Conservation (phyloP, 352 stramenopile species). For the Globisporangium rhizosaccharum region DNA sequence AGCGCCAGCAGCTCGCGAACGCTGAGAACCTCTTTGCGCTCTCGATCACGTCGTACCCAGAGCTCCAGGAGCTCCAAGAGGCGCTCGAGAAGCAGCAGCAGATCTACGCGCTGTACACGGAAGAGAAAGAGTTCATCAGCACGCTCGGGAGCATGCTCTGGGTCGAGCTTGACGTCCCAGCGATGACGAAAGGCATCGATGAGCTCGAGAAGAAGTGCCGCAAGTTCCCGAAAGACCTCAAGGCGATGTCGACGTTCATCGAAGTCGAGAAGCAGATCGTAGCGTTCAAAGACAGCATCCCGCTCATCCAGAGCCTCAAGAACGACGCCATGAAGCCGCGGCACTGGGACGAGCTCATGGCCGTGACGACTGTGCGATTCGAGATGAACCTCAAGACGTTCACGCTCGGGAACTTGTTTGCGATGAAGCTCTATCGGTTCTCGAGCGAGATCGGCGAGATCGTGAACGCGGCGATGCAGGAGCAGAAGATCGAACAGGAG, state of each 20-base stretch:
- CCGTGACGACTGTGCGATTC: slow-evolving; percentile 87
- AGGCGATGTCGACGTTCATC: slow-evolving; percentile 87
- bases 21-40: slow-evolving; percentile 93
- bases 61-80: slow-evolving; percentile 82
- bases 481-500: slow-evolving; percentile 93
- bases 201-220: slow-evolving; percentile 91
- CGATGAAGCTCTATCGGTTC: slow-evolving; percentile 91
- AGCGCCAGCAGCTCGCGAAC: slow-evolving; percentile 88
- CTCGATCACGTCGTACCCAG: slow-evolving; percentile 87
- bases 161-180: slow-evolving; percentile 89
- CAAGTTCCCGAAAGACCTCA: slow-evolving; percentile 90
- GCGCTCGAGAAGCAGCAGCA: slow-evolving; percentile 85
- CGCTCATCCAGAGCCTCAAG: slow-evolving; percentile 92
- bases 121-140: slow-evolving; percentile 92
- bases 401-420: slow-evolving; percentile 89
- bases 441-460: slow-evolving; percentile 90
- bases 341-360: slow-evolving; percentile 89
- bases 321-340: slow-evolving; percentile 92
- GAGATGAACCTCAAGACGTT: slow-evolving; percentile 93
- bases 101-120: slow-evolving; percentile 90
- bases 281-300: slow-evolving; percentile 93
- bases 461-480: slow-evolving; percentile 91
- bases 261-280: slow-evolving; percentile 89
- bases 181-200: slow-evolving; percentile 90
- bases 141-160: slow-evolving; percentile 88